Evolutionary conservation across 1,284 basidiomycete species (phyloP), one percentile per base, ranked within the genome.

Genomic region (Cystobasidium sp.): DNA sequence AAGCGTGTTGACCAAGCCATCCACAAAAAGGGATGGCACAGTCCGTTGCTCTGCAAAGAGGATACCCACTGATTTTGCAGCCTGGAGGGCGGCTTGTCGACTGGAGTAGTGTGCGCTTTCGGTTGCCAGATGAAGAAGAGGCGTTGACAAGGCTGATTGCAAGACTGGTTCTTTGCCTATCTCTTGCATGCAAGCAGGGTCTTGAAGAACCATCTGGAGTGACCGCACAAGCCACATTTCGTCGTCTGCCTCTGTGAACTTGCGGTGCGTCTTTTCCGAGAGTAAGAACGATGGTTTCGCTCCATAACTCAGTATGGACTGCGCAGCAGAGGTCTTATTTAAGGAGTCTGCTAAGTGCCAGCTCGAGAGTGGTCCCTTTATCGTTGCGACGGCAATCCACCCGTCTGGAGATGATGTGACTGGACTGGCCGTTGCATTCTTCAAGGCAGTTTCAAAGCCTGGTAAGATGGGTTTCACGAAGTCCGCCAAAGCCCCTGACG

Each of bases 201-300:
- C 31, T 31, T n/a, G n/a, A 39, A 55, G n/a, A 37, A 51, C 43
- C 41, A 20, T 56, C 46, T 49, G 85, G 6, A 86, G 81, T 0
- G 91, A 89, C 41, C 89, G 86, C n/a, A 92, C 83, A 3, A 96
- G 83, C 94, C 94, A 96, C 18, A 79, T 80, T 77, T 92, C 88
- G 43, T 95, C 93, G 20, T 88, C 87, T 0, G 83, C 79, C 6
- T 88, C 86, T 6, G 84, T 83, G 6, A 90, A 79, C 81, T 92
- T 93, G 71, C 89, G 87, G 80, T 93, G 94, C 0, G 92, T 88
- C 82, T 91, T 94, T 72, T 94, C 93, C 87, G 88, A 92, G 22
- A 95, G 80, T 51, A 97, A 81, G 83, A 96, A 96, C 0, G 90
- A 90, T 0, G 93, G 91, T 80, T 93, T 96, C 31, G 79, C 76